A percentile compares a stretch with the other conserved stretches of the same genome.
These are phyloP conservation scores for Diphasiastrum complanatum DNA, from an alignment of 83 land plant genomes.

Conservation along the genomic window DNA sequence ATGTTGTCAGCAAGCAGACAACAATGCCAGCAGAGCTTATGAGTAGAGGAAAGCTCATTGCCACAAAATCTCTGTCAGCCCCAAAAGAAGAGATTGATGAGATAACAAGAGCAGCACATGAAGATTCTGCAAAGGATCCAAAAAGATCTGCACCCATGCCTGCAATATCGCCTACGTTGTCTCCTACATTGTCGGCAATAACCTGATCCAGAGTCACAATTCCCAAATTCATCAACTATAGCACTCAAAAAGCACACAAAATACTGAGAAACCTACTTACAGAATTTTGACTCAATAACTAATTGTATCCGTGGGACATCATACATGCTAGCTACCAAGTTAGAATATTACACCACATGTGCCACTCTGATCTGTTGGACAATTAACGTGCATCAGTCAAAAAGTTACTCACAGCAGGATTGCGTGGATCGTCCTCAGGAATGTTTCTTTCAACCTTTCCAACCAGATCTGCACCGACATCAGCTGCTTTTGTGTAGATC, in stretches of 20 bases:
- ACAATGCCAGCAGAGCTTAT: constrained; percentile 65
- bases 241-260: not conserved
- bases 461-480: constrained; percentile 94
- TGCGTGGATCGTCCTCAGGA: constrained; percentile 90
- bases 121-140: constrained; percentile 79
- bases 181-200: constrained; percentile 85
- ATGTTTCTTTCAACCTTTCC: constrained; percentile 82
- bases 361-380: no score
- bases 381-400: no score
- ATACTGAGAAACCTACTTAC: not conserved
- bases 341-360: no score
- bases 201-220: constrained; percentile 32
- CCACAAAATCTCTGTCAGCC: constrained; percentile 50
- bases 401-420: constrained; percentile 89
- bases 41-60: constrained; percentile 66
- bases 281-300: not conserved
- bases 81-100: constrained; percentile 86
- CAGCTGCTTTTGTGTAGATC: constrained; percentile 91
- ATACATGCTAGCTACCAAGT: constrained; percentile 6
- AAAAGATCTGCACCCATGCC: constrained; percentile 92
- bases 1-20: constrained; percentile 66
- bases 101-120: constrained; percentile 74
- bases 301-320: not conserved
- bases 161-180: constrained; percentile 85
- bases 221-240: not conserved